Evolutionary conservation across 169 alveolate species (phyloP).

Genomic region (Plasmodium ovale): DNA sequence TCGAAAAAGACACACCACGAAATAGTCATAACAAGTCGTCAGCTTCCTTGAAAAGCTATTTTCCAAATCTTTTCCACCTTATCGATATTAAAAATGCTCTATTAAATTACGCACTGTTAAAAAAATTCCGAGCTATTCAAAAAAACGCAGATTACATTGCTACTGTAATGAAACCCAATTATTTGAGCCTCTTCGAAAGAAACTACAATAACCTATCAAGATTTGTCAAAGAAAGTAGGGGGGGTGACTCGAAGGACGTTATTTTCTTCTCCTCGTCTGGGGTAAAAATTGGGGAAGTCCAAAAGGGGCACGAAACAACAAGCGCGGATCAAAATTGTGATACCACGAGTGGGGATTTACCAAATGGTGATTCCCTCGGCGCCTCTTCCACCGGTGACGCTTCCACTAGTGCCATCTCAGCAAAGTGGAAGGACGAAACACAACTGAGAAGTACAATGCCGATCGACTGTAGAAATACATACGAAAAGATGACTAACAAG

Average conservation of each 20-base stretch:
- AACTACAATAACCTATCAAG: constrained; percentile 37
- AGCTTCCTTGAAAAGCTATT: not conserved
- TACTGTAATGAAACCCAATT: constrained; percentile 53
- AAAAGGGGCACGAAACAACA: not conserved
- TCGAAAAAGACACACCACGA: constrained; percentile 35
- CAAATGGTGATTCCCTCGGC: too few relatives aligned
- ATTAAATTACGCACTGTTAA: constrained; percentile 27
- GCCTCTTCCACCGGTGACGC: too few relatives aligned
- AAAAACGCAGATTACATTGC: constrained; percentile 51
- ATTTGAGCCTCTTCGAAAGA: constrained; percentile 62
- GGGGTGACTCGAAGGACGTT: not conserved
- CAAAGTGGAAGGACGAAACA: too few relatives aligned
- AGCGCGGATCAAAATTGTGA: not conserved
- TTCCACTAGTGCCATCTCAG: too few relatives aligned
- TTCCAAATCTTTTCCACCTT: constrained; percentile 9
- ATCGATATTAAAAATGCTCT: constrained; percentile 41
- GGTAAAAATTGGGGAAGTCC: not conserved
- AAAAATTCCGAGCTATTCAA: constrained; percentile 56
- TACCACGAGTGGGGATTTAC: not conserved
- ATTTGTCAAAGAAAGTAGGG: not conserved
- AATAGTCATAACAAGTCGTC: constrained; percentile 10
- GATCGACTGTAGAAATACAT: not conserved
- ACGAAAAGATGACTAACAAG: constrained; percentile 6
- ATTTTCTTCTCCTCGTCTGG: not conserved
- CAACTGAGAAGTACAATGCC: not conserved